A percentile compares a stretch with the other conserved stretches of the same genome.
Evolutionary conservation across 805 yeast genomes (phyloP).

Genomic region (Isabelozyma pseudorhagii): DNA sequence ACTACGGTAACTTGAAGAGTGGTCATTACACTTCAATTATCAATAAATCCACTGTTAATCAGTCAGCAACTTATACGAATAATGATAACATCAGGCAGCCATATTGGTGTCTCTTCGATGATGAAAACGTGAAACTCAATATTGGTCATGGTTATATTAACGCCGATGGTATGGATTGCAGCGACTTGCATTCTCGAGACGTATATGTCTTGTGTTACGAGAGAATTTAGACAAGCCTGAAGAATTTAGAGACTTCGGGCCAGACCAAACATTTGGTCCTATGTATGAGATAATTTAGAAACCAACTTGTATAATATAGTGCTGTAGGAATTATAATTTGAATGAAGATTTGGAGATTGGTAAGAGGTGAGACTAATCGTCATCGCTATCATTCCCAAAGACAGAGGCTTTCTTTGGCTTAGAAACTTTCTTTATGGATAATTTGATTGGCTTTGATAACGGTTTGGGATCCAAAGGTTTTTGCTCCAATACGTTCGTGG

Average conservation of each 20-base stretch:
- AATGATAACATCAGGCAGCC: slow-evolving; percentile 35
- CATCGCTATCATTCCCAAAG: slow-evolving; percentile 9
- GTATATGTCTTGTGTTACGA: slow-evolving; percentile 73
- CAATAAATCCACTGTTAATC: slow-evolving; percentile 33
- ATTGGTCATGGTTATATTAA: slow-evolving; percentile 46
- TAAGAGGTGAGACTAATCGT: slow-evolving; percentile 1
- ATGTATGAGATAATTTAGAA: neutral
- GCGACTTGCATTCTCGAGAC: slow-evolving; percentile 46
- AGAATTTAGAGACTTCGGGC: neutral
- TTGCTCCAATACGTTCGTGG: neutral
- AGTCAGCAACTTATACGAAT: neutral
- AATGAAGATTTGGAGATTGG: slow-evolving; percentile 2
- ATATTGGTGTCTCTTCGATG: slow-evolving; percentile 75
- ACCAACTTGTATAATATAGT: neutral
- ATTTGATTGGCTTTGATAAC: neutral
- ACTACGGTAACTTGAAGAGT: slow-evolving; percentile 63
- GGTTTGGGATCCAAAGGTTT: neutral
- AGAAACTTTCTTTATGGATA: neutral
- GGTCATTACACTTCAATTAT: slow-evolving; percentile 77
- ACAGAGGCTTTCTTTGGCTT: slow-evolving; percentile 3
- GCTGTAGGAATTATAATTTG: neutral
- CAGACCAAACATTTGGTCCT: neutral
- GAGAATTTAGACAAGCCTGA: slow-evolving; percentile 11
- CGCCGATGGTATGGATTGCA: slow-evolving; percentile 23
- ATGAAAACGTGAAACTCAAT: slow-evolving; percentile 51